Evolutionary conservation across 2,329 filamentous ascomycete species (phyloP).

Genomic region (Daldinia eschscholtzii): DNA sequence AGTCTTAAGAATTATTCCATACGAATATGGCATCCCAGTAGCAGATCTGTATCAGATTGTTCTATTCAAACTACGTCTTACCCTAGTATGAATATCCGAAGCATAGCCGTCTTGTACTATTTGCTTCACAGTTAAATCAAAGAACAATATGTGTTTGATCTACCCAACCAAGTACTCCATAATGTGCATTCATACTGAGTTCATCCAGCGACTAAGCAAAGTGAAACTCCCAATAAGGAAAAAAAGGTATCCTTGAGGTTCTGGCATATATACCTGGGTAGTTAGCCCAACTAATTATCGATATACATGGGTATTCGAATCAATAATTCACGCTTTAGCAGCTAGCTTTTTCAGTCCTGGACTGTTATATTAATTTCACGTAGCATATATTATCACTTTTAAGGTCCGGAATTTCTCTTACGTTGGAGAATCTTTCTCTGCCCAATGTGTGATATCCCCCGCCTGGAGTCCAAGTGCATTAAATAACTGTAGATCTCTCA

Average conservation of each 20-base stretch:
- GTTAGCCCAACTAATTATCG: neutral
- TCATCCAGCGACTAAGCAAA: neutral
- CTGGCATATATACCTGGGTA: neutral
- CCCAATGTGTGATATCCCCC: neutral
- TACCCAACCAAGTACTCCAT: neutral
- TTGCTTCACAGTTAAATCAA: conserved; percentile 10
- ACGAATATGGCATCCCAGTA: neutral
- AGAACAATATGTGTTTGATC: neutral
- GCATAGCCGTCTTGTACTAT: conserved; percentile 9
- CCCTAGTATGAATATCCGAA: neutral
- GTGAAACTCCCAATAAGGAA: neutral
- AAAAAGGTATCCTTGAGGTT: conserved; percentile 2
- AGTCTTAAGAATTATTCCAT: neutral
- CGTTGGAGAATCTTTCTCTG: neutral
- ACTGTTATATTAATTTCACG: neutral
- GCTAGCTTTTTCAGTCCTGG: neutral
- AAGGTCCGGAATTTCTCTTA: neutral
- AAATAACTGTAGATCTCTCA: neutral
- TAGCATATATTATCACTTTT: neutral
- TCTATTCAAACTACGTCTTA: conserved; percentile 19
- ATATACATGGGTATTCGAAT: neutral
- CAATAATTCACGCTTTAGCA: neutral
- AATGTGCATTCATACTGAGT: neutral
- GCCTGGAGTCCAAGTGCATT: neutral
- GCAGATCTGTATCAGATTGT: conserved; percentile 11